phyloP scores from a whole-genome alignment of 164 flowering plant species.

The Tetracentron sinense region DNA sequence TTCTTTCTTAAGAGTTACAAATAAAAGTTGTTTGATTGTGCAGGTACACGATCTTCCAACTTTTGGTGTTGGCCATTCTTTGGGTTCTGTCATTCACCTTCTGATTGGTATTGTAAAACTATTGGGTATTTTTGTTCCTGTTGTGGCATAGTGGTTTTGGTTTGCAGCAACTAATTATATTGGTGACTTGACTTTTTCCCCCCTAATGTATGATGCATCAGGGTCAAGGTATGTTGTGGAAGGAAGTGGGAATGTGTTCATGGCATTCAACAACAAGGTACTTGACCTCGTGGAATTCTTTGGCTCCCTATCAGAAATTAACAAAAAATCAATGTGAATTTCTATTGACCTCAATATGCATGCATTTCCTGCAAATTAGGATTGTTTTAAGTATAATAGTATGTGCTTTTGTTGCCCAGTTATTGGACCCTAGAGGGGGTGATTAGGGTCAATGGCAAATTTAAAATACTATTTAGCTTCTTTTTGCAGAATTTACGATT shows the following conservation, averaged over 20 bases:
- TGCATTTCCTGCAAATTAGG: too few relatives aligned
- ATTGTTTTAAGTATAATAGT: too few relatives aligned
- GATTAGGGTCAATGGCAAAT: too few relatives aligned
- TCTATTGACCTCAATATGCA: not conserved
- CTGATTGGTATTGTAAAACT: constrained; percentile 56
- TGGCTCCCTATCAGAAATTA: not conserved
- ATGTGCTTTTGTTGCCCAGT: too few relatives aligned
- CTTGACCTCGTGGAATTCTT: not conserved
- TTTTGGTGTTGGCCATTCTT: constrained; percentile 92
- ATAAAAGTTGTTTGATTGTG: constrained; percentile 4
- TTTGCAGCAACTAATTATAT: constrained; percentile 1
- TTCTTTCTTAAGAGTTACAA: not conserved
- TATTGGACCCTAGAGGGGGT: too few relatives aligned
- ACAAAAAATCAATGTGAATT: too few relatives aligned
- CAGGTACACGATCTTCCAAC: constrained; percentile 73
- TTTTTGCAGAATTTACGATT: too few relatives aligned
- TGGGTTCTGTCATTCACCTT: constrained; percentile 89
- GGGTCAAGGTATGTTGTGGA: constrained; percentile 94
- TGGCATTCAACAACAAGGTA: constrained; percentile 96
- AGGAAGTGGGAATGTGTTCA: constrained; percentile 73
- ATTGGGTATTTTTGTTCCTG: not conserved
- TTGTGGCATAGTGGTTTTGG: not conserved
- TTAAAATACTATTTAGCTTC: too few relatives aligned
- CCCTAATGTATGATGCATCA: constrained; percentile 20
- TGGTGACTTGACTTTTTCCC: not conserved